A percentile compares a stretch with the other conserved stretches of the same genome.
These are phyloP conservation scores for Cercophora samala DNA, from an alignment of 495 filamentous ascomycete genomes.

Conservation along the genomic window DNA sequence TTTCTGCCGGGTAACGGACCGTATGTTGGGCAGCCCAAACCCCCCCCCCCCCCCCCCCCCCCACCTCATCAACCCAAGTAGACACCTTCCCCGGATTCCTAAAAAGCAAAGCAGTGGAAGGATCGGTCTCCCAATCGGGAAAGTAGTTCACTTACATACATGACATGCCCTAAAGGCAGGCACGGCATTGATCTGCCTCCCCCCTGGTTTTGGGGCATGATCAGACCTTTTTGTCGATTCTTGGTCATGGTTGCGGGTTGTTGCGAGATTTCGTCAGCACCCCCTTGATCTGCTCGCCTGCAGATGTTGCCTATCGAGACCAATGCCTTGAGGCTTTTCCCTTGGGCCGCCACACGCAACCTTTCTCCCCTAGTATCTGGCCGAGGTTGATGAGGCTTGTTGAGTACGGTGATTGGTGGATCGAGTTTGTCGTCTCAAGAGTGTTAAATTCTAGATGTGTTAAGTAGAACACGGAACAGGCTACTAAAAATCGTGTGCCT, in stretches of 20 bases:
- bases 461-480: background rate
- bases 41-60: too few relatives aligned
- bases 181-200: conserved; percentile 1
- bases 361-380: background rate
- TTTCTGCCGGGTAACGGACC: too few relatives aligned
- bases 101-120: background rate
- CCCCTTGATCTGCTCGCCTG: conserved; percentile 6
- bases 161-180: background rate
- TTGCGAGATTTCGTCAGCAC: conserved; percentile 7
- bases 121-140: background rate
- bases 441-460: background rate
- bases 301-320: background rate
- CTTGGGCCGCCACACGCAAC: background rate
- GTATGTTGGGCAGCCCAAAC: too few relatives aligned
- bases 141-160: background rate
- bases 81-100: background rate
- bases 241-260: too few relatives aligned
- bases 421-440: background rate
- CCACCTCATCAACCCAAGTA: background rate
- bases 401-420: background rate
- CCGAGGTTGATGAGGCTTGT: background rate
- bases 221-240: background rate
- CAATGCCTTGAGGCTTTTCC: background rate
- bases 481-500: background rate
- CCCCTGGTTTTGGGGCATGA: background rate